Base-by-base conservation (phyloP, 2,329 filamentous ascomycete species). In the Monilinia vaccinii-corymbosi region DNA sequence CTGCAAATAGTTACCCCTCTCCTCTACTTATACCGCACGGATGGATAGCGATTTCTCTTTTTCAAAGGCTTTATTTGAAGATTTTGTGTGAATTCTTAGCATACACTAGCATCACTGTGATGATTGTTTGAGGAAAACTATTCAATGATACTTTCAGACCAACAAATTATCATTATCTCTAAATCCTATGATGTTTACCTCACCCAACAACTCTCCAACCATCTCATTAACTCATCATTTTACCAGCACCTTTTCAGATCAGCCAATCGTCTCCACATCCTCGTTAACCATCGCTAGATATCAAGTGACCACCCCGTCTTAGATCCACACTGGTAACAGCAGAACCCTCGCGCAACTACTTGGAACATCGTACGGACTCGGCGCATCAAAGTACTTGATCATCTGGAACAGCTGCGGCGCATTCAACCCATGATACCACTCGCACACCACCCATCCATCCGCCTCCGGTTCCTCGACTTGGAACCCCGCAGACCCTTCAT, bases 381-480 rank as follows among this genome's bases (percentile, higher is more conserved):
- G 51, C 14, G 18, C 44, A 61, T 66, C 63, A 61, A 64, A 67
- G 3, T 60, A 56, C 60, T 61, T 63, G 16, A 67, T 64, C 56
- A 67, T 46, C 52, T 66, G 60, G 36, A 69, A 67, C 11, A 68
- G 31, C 25, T 68, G 66, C n/a, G 65, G 66, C 6, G 62, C 61
- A 58, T 68, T 67, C 23, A 61, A n/a, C 0, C 60, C 65, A 60
- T 67, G 66, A 38, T 38, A 63, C 65, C 66, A 68, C 42, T 68
- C 64, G n/a, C 67, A 69, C 4, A 67, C 66, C 18, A 68, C 21
- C 66, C 67, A 69, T 0, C 67, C 67, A 61, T 64, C 65, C 48
- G 60, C 60, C 48, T 65, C 63, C 21, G 55, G 53, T 23, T 61
- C 38, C n/a, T 59, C 14, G 6, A 64, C 45, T 28, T 60, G 49